Conservation (phyloP, 768 basidiomycete genomes). For the Rhizopogon salebrosus region DNA sequence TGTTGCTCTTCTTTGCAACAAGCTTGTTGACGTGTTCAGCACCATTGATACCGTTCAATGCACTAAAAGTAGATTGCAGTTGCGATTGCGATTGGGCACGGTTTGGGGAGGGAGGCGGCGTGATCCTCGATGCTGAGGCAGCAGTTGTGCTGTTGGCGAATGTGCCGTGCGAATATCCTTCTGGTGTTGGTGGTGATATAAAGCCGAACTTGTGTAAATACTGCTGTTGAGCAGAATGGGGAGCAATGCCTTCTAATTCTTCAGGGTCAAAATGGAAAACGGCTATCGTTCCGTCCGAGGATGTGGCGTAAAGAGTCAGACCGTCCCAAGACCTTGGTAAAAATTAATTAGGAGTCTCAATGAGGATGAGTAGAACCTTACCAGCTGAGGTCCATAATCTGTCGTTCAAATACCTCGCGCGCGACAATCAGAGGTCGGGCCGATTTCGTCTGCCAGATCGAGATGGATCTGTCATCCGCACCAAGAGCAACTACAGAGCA, state of each 20-base stretch:
- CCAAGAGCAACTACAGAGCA: slow-evolving; percentile 92
- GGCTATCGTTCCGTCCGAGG: slow-evolving; percentile 92
- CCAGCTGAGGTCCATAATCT: slow-evolving; percentile 96
- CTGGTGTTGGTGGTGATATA: slow-evolving; percentile 57
- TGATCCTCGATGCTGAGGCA: slow-evolving; percentile 27
- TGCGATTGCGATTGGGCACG: slow-evolving; percentile 25
- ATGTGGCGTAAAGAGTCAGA: slow-evolving; percentile 86
- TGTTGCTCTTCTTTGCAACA: slow-evolving; percentile 67
- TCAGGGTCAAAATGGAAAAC: slow-evolving; percentile 79
- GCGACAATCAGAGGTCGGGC: slow-evolving; percentile 89
- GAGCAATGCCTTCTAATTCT: slow-evolving; percentile 79
- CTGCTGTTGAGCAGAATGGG: slow-evolving; percentile 65
- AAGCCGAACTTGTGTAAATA: slow-evolving; percentile 84
- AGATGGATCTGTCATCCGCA: slow-evolving; percentile 89
- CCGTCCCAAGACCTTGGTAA: slow-evolving; percentile 84
- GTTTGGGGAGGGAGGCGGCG: slow-evolving; percentile 48
- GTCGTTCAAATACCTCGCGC: slow-evolving; percentile 89
- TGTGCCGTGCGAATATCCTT: slow-evolving; percentile 60
- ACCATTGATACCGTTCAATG: slow-evolving; percentile 27
- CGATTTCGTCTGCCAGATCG: slow-evolving; percentile 93
- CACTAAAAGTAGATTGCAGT: slow-evolving; percentile 37
- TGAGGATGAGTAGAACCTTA: slow-evolving; percentile 31
- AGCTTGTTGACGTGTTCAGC: slow-evolving; percentile 68
- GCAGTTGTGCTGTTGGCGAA: slow-evolving; percentile 14
- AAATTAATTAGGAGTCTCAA: slow-evolving; percentile 1